A percentile compares a stretch with the other conserved stretches of the same genome.
These are phyloP conservation scores for Candida pini DNA, from an alignment of 805 yeast species.

Conservation along the genomic window DNA sequence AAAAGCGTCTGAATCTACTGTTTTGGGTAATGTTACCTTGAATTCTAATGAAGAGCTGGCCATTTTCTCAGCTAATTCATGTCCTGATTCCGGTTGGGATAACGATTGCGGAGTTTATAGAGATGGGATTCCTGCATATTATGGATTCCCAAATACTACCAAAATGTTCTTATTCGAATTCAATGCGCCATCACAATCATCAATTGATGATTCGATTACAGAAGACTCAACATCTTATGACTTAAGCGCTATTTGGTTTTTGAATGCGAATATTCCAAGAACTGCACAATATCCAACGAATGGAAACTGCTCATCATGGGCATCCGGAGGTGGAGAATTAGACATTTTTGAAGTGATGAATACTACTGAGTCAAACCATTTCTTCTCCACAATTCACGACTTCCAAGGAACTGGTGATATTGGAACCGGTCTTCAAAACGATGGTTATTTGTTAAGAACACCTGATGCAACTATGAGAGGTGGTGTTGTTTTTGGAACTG, in stretches of 20 bases:
- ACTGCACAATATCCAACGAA: constrained; percentile 64
- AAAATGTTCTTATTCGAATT: constrained; percentile 74
- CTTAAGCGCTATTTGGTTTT: constrained; percentile 71
- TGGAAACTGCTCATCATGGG: constrained; percentile 69
- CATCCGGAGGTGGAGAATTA: constrained; percentile 73
- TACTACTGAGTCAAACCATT: constrained; percentile 45
- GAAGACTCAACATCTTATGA: constrained; percentile 38
- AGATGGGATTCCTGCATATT: constrained; percentile 80
- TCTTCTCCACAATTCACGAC: constrained; percentile 68
- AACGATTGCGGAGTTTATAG: constrained; percentile 75
- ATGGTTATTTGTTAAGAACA: constrained; percentile 54
- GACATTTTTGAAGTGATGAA: constrained; percentile 75
- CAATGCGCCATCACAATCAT: constrained; percentile 43
- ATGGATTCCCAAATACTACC: constrained; percentile 61
- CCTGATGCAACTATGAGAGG: constrained; percentile 51
- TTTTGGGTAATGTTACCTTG: constrained; percentile 43
- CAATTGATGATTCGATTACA: constrained; percentile 33
- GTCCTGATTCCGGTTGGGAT: constrained; percentile 47
- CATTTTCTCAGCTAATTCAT: constrained; percentile 53
- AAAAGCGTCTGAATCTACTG: constrained; percentile 39
- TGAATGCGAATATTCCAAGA: constrained; percentile 69
- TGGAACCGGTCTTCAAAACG: constrained; percentile 51
- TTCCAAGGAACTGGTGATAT: constrained; percentile 67
- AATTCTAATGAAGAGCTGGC: constrained; percentile 54
- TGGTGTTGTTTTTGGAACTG: constrained; percentile 63